Evolutionary conservation across 2,329 filamentous ascomycete species (phyloP).

Genomic region (Xylariaceae sp.): DNA sequence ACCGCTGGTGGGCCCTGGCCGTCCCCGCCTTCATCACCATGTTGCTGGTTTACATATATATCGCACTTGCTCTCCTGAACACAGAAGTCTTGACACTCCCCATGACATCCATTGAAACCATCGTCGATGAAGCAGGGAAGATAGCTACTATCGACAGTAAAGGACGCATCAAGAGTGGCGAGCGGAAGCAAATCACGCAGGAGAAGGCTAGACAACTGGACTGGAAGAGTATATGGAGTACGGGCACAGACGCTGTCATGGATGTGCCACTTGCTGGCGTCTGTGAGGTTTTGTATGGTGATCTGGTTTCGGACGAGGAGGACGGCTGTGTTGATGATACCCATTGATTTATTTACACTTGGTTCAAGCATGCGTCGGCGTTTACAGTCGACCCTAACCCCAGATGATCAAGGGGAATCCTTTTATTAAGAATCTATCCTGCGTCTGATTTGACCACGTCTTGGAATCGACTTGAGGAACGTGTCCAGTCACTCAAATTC

Average conservation of each 20-base stretch:
- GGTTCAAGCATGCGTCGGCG: slow-evolving; percentile 1
- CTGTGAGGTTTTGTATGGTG: slow-evolving; percentile 88
- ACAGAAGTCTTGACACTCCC: slow-evolving; percentile 81
- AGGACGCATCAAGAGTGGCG: slow-evolving; percentile 45
- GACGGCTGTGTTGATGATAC: slow-evolving; percentile 7
- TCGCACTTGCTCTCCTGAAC: slow-evolving; percentile 88
- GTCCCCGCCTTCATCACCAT: slow-evolving; percentile 89
- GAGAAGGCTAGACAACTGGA: slow-evolving; percentile 41
- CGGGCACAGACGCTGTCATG: slow-evolving; percentile 94
- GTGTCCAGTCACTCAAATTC: too few relatives aligned
- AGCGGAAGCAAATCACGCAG: slow-evolving; percentile 34
- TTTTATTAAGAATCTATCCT: too few relatives aligned
- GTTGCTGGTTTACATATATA: slow-evolving; percentile 85
- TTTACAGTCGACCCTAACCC: too few relatives aligned
- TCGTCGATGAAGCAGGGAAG: slow-evolving; percentile 87
- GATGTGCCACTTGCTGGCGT: slow-evolving; percentile 93
- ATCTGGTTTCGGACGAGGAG: slow-evolving; percentile 28
- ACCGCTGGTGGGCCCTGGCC: slow-evolving; percentile 95
- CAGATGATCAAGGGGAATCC: too few relatives aligned
- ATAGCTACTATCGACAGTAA: slow-evolving; percentile 76
- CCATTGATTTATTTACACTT: background rate
- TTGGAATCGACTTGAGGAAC: too few relatives aligned
- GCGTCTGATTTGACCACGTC: too few relatives aligned
- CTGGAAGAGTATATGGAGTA: slow-evolving; percentile 83
- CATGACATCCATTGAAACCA: slow-evolving; percentile 75